Percentiles rank a stretch among this genome's conserved stretches.
Conservation (phyloP, 1,139 yeast species). For the Scheffersomyces insectosa region DNA sequence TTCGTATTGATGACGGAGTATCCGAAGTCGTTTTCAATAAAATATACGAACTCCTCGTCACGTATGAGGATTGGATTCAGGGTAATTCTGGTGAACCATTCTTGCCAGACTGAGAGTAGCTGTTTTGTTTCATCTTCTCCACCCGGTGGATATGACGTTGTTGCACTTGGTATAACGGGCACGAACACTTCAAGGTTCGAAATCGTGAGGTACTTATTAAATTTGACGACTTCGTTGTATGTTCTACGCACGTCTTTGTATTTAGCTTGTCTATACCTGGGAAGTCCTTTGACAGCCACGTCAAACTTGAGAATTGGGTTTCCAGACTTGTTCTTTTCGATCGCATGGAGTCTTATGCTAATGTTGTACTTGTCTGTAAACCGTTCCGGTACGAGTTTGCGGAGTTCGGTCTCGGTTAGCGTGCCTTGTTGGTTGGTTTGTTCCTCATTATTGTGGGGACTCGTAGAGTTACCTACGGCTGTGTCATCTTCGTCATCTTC, state of each 20-base stretch:
- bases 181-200: conserved; percentile 92
- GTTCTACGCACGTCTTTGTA: conserved; percentile 83
- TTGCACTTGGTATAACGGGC: conserved; percentile 78
- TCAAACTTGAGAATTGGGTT: conserved; percentile 49
- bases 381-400: conserved; percentile 53
- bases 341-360: conserved; percentile 27
- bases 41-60: conserved; percentile 86
- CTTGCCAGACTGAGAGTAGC: conserved; percentile 64
- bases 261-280: conserved; percentile 68
- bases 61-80: conserved; percentile 75
- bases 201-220: conserved; percentile 74
- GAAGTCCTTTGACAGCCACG: conserved; percentile 53
- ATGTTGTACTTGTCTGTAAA: conserved; percentile 37
- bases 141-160: conserved; percentile 76
- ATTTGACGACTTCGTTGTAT: conserved; percentile 70
- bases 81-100: conserved; percentile 81
- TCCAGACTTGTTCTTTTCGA: conserved; percentile 43
- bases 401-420: conserved; percentile 41
- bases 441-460: conserved; percentile 4
- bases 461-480: background rate
- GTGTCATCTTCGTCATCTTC: background rate
- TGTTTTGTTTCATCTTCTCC: conserved; percentile 77
- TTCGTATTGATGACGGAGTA: conserved; percentile 64
- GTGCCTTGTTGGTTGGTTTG: conserved; percentile 5
- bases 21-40: conserved; percentile 86